Evolutionary conservation across 2,329 filamentous ascomycete genomes (phyloP).

Genomic region (Fusarium veterinarium): DNA sequence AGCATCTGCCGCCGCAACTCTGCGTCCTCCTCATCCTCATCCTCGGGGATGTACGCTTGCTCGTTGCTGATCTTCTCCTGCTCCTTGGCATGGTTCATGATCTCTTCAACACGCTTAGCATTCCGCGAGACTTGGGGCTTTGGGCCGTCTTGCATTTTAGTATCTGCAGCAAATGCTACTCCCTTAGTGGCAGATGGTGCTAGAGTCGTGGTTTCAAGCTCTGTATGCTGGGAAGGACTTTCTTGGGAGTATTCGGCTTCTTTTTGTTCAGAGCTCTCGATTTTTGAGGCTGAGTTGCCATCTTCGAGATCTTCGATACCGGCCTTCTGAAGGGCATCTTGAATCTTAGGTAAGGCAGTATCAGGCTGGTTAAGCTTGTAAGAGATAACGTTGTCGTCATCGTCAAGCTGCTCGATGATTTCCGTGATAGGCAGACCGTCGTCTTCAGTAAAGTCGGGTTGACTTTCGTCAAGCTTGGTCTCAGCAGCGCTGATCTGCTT

Average conservation of each 20-base stretch:
- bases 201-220: slow-evolving; percentile 5
- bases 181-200: slow-evolving; percentile 59
- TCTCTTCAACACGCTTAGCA: slow-evolving; percentile 63
- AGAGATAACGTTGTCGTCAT: slow-evolving; percentile 85
- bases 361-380: slow-evolving; percentile 75
- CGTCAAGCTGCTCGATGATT: slow-evolving; percentile 92
- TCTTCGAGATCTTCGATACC: slow-evolving; percentile 67
- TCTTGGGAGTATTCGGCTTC: slow-evolving; percentile 1
- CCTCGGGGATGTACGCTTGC: slow-evolving; percentile 70
- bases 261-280: neutral
- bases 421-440: slow-evolving; percentile 84
- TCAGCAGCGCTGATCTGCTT: slow-evolving; percentile 78
- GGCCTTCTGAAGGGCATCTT: slow-evolving; percentile 81
- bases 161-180: slow-evolving; percentile 73
- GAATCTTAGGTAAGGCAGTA: slow-evolving; percentile 72
- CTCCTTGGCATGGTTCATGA: slow-evolving; percentile 67
- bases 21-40: slow-evolving; percentile 85
- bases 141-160: slow-evolving; percentile 58
- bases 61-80: slow-evolving; percentile 61
- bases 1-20: slow-evolving; percentile 88
- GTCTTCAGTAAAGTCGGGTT: slow-evolving; percentile 72
- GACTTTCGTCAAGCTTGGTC: slow-evolving; percentile 73
- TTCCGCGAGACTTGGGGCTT: slow-evolving; percentile 53
- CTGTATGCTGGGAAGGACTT: neutral
- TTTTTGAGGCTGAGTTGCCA: slow-evolving; percentile 13